Conservation (phyloP, 2,329 filamentous ascomycete species). For the Cordyceps cateniannulata region DNA sequence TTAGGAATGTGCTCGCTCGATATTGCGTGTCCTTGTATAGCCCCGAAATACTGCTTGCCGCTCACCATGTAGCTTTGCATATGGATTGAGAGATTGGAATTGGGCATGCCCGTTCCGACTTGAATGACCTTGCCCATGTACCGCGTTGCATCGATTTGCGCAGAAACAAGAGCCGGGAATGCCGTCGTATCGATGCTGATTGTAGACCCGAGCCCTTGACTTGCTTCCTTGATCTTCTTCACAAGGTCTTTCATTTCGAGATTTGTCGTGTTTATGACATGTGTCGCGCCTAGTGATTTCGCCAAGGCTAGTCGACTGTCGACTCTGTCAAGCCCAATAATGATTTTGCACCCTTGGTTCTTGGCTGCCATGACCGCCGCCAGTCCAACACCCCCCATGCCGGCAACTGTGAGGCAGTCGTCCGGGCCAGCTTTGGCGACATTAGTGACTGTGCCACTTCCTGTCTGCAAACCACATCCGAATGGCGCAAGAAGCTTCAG, state of each 20-base stretch:
- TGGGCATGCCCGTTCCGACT: conserved; percentile 40
- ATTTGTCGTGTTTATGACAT: conserved; percentile 21
- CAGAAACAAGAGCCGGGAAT: conserved; percentile 31
- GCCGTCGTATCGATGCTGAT: conserved; percentile 46
- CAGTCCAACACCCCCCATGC: conserved; percentile 29
- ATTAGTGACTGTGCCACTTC: conserved; percentile 29
- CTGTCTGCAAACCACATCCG: conserved; percentile 32
- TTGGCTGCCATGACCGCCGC: conserved; percentile 28
- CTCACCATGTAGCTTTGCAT: conserved; percentile 38
- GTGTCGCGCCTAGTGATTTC: conserved; percentile 27
- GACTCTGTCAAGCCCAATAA: conserved; percentile 27
- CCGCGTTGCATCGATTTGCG: conserved; percentile 34
- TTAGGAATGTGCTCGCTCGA: conserved; percentile 35
- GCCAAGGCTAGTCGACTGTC: conserved; percentile 23
- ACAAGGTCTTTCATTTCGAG: conserved; percentile 21
- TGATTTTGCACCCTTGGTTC: conserved; percentile 19
- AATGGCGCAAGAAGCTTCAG: conserved; percentile 27
- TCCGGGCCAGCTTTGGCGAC: conserved; percentile 19
- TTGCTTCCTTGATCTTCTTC: conserved; percentile 27
- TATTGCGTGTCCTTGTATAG: conserved; percentile 25
- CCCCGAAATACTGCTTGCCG: conserved; percentile 42
- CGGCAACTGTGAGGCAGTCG: conserved; percentile 26
- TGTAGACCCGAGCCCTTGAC: conserved; percentile 39
- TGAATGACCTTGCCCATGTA: conserved; percentile 42
- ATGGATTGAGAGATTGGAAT: conserved; percentile 34